Percentiles rank a stretch among this genome's conserved stretches.
Evolutionary conservation across 306 rosid species (phyloP).

Genomic region (Vigna unguiculata): DNA sequence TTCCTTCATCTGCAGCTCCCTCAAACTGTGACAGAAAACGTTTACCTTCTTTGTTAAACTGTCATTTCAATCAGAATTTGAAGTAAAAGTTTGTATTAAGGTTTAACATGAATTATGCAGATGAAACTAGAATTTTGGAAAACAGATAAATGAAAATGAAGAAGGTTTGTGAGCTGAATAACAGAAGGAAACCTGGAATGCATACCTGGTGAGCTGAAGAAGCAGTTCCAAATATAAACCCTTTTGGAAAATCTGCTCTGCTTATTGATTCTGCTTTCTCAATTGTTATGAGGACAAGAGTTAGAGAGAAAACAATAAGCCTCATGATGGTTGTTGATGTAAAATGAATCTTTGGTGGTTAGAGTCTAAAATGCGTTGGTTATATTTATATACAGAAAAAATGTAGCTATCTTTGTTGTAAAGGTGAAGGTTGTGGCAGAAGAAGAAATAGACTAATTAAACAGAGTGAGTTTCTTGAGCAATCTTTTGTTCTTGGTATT

Average conservation of each 20-base stretch:
- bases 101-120: not conserved
- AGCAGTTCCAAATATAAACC: slow-evolving; percentile 92
- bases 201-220: slow-evolving; percentile 95
- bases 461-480: slow-evolving; percentile 28
- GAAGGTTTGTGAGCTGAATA: not conserved
- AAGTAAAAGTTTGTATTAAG: not conserved
- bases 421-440: slow-evolving; percentile 50
- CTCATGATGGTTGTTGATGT: slow-evolving; percentile 59
- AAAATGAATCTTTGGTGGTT: slow-evolving; percentile 12
- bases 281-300: slow-evolving; percentile 46
- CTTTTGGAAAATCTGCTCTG: slow-evolving; percentile 85
- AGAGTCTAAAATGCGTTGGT: slow-evolving; percentile 36
- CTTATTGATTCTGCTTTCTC: slow-evolving; percentile 60
- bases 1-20: slow-evolving; percentile 91
- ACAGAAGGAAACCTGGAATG: slow-evolving; percentile 11
- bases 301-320: slow-evolving; percentile 20
- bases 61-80: not conserved
- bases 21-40: slow-evolving; percentile 62
- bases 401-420: slow-evolving; percentile 47
- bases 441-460: slow-evolving; percentile 47
- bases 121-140: not conserved
- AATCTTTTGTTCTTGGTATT: slow-evolving; percentile 36
- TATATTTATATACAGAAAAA: slow-evolving; percentile 40
- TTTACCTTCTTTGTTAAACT: not conserved
- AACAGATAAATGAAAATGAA: too few relatives aligned